These are phyloP conservation scores for Hypericum perforatum DNA, from an alignment of 345 rosid genomes.

Conservation along the genomic window DNA sequence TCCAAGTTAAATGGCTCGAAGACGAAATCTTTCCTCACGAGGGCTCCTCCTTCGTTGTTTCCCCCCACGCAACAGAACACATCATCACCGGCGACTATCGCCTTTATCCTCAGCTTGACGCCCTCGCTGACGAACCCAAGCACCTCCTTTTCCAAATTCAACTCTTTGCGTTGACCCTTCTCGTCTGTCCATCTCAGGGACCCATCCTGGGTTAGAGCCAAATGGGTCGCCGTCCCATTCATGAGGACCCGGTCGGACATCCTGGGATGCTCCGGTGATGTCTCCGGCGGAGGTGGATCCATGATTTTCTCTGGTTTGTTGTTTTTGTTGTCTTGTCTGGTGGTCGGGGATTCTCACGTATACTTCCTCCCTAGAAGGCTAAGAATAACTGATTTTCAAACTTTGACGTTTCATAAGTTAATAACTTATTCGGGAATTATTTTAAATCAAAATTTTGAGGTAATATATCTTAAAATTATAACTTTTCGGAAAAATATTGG, in stretches of 20 bases:
- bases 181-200: conserved; percentile 40
- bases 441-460: too few relatives aligned
- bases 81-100: conserved; percentile 28
- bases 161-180: conserved; percentile 21
- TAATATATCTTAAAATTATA: too few relatives aligned
- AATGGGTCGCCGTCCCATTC: conserved; percentile 26
- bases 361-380: too few relatives aligned
- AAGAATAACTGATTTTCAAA: too few relatives aligned
- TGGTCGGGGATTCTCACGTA: too few relatives aligned
- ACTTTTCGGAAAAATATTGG: too few relatives aligned
- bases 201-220: conserved; percentile 48
- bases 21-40: conserved; percentile 56
- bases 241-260: conserved; percentile 44
- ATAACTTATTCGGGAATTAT: too few relatives aligned
- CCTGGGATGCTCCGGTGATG: conserved; percentile 9
- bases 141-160: conserved; percentile 45
- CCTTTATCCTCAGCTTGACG: conserved; percentile 39
- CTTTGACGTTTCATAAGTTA: too few relatives aligned
- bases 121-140: conserved; percentile 58
- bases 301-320: too few relatives aligned
- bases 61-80: conserved; percentile 42
- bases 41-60: conserved; percentile 10
- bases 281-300: too few relatives aligned
- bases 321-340: too few relatives aligned
- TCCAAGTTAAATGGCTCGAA: conserved; percentile 58